Base-by-base conservation (phyloP, 768 basidiomycete genomes). In the Kwoniella pini region DNA sequence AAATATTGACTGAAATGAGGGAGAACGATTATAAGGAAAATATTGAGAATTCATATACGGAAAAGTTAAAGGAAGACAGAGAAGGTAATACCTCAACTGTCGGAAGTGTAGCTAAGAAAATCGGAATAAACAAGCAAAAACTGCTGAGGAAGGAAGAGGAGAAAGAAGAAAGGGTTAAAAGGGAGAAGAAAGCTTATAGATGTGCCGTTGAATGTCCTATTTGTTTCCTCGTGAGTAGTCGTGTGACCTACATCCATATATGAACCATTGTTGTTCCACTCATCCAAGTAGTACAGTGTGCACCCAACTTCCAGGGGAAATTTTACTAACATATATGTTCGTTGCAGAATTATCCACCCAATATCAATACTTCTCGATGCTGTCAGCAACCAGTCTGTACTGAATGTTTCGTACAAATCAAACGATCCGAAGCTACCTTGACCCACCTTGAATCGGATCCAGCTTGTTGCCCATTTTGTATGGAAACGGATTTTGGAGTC, bases 401-500 rank as follows among this genome's bases (percentile, higher is more conserved):
- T 36, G 96, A 99, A 80, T 99, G 96, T 77, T 98, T 99, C 74
- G 92, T 97, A 21, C 95, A 97, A 80, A 98, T 99, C 81, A 98
- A 97, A 82, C 88, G 96, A 55, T 86, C 85, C 33, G 96, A 99
- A 64, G 92, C 96, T 5, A 95, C 92, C 0, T 83, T 91, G 6
- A 97, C 93, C 0, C 94, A 98, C 79, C 83, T 97, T 61, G 91
- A 93, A 53, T 95, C 93, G 9, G 96, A 99, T 72, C 92, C 93
- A 1, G 93, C 95, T 13, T 90, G 91, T 2, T 99, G 96, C 77
- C 96, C 96, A 5, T 99, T 90, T 76, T 99, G 96, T 70, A 91
- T 97, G 30, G 95, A 97, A 79, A 88, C 93, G 45, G 94, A 97
- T 79, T 98, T 98, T 78, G 96, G 96, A 27, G 81, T 97, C 38